Evolutionary conservation across 805 yeast genomes (phyloP), one percentile per base, ranked within the genome.

Genomic region (Ogataea glucozyma): DNA sequence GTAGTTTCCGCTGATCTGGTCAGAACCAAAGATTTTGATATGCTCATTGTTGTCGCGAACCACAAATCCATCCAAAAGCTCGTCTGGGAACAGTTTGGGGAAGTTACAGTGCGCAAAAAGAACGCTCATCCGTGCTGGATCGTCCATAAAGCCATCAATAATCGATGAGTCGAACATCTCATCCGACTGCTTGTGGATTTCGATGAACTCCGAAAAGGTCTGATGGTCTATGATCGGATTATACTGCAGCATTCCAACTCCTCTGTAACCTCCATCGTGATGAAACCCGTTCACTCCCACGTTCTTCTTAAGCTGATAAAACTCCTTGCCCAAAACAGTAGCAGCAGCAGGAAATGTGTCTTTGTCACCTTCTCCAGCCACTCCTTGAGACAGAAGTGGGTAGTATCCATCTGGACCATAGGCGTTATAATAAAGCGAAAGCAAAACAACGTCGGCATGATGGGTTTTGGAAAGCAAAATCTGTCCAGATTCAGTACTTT

Each of bases 281-380:
- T 40, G 40, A 17, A 51, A 49, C 7, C 84, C 79, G 57, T 76
- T 60, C 9, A 79, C 81, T 29, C 70, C 66, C 39, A 78, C 71
- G 48, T 70, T 74, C 46, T 67, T 74, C 30, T 73, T 70, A 3
- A 80, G 79, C 57, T 79, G 84, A 56, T 80, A 79, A 48, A 68
- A 79, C 1, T 71, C 65, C 40, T 75, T 62, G 1, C 64, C 61
- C 22, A 74, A 64, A 9, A 73, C 75, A 22, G 72, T 70, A 2
- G 88, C 83, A 0, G 88, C 86, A 0, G 88, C 86, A 41, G 82
- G 68, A 47, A 83, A 82, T 0, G 91, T 83, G 51, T 85, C 91
- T 56, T 85, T 85, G 58, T 85, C 91, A 38, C 91, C 93, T 64
- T 83, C 88, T n/a, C 93, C 93, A 4, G 76, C 77, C 29, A 71